A percentile compares a stretch with the other conserved stretches of the same genome.
Conservation (phyloP, 2,329 filamentous ascomycete genomes). For the Nannizziopsis arthrosporioides region DNA sequence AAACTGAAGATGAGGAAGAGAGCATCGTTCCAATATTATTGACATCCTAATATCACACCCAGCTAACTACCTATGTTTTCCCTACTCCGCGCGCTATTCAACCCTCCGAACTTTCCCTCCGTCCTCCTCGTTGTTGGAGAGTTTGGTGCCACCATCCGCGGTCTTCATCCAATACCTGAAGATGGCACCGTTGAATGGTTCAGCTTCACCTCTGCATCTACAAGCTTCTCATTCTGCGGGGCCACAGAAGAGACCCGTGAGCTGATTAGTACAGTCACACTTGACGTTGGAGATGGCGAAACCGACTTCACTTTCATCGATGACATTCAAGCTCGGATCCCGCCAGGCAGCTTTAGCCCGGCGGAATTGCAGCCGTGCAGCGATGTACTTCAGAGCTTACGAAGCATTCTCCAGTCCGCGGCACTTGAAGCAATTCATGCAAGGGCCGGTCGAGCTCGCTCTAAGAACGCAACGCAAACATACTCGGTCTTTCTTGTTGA, state of each 20-base stretch:
- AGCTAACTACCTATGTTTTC: slow-evolving; percentile 13
- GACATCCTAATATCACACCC: not conserved
- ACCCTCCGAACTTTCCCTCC: slow-evolving; percentile 8
- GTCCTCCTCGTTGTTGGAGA: slow-evolving; percentile 11
- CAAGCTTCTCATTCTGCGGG: slow-evolving; percentile 6
- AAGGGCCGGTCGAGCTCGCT: too few relatives aligned
- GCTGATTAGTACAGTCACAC: slow-evolving; percentile 12
- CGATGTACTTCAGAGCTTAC: too few relatives aligned
- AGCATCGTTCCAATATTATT: too few relatives aligned
- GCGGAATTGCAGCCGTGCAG: too few relatives aligned
- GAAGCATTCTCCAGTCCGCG: too few relatives aligned
- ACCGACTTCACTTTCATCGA: slow-evolving; percentile 3
- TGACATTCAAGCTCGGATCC: slow-evolving; percentile 12
- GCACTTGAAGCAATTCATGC: too few relatives aligned
- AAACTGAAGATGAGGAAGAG: too few relatives aligned
- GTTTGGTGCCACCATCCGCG: not conserved
- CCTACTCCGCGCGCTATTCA: slow-evolving; percentile 5
- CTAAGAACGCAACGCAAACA: too few relatives aligned
- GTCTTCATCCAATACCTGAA: slow-evolving; percentile 13
- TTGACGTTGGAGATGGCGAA: slow-evolving; percentile 9
- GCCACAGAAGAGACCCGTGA: slow-evolving; percentile 11
- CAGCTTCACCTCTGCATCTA: not conserved
- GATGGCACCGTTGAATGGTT: slow-evolving; percentile 13
- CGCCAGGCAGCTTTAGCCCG: too few relatives aligned
- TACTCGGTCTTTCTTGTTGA: too few relatives aligned